A percentile compares a stretch with the other conserved stretches of the same genome.
Evolutionary conservation across 1,284 basidiomycete species (phyloP).

Genomic region (Erythrobasidium hasegawianum): DNA sequence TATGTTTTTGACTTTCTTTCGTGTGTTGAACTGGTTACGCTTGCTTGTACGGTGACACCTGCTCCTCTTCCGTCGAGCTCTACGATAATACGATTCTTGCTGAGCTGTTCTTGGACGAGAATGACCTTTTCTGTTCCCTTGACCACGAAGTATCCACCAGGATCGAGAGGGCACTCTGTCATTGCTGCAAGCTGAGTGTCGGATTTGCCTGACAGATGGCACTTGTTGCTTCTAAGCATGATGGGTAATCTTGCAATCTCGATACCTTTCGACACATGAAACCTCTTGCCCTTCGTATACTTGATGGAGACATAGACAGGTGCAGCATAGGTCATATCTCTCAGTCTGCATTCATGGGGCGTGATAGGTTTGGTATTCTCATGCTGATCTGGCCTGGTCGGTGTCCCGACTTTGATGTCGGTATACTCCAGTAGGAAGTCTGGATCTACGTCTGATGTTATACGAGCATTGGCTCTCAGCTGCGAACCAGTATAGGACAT

Average conservation of each 20-base stretch:
- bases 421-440: constrained; percentile 96
- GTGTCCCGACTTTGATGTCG: constrained; percentile 85
- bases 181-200: constrained; percentile 82
- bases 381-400: constrained; percentile 79
- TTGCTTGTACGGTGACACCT: constrained; percentile 91
- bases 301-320: constrained; percentile 93
- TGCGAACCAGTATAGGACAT: constrained; percentile 3
- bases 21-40: constrained; percentile 97
- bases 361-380: constrained; percentile 79
- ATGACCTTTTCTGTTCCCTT: constrained; percentile 99
- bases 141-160: constrained; percentile 98
- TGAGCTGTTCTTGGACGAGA: constrained; percentile 95
- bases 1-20: constrained; percentile 99
- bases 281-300: constrained; percentile 87
- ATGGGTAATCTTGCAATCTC: constrained; percentile 91
- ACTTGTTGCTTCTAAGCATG: constrained; percentile 94
- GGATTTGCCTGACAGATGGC: constrained; percentile 72
- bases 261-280: constrained; percentile 77
- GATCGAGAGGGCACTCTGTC: constrained; percentile 96
- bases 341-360: constrained; percentile 94
- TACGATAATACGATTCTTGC: constrained; percentile 99
- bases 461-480: constrained; percentile 81
- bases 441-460: constrained; percentile 95
- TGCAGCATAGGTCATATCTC: constrained; percentile 93
- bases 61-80: constrained; percentile 68